Conservation (phyloP, 106 monocot species). For the Gastrodia elata region DNA sequence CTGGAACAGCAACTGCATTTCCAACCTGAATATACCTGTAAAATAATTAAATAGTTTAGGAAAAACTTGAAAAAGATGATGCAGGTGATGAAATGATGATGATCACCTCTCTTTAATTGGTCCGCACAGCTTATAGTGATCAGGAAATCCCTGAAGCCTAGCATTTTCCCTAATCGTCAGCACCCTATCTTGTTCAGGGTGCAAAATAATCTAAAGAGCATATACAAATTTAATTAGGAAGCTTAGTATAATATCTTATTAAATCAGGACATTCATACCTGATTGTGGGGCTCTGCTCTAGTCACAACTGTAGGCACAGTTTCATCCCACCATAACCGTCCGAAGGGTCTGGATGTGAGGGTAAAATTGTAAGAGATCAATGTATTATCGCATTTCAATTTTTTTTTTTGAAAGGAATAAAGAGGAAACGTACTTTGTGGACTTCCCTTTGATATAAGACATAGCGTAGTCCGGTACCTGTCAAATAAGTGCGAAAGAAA, state of each 20-base stretch:
- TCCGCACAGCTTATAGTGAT: constrained; percentile 56
- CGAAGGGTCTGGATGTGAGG: constrained; percentile 43
- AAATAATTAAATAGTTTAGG: not conserved
- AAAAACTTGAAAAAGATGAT: not conserved
- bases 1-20: constrained; percentile 83
- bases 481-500: too few relatives aligned
- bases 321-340: constrained; percentile 59
- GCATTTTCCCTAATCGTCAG: constrained; percentile 82
- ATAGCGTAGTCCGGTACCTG: constrained; percentile 58
- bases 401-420: not conserved
- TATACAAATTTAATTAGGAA: not conserved
- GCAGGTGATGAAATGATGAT: too few relatives aligned
- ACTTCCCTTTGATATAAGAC: constrained; percentile 37
- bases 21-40: constrained; percentile 70
- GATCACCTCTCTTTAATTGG: constrained; percentile 70
- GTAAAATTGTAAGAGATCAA: not conserved
- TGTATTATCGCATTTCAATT: not conserved
- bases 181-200: constrained; percentile 76
- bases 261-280: constrained; percentile 6
- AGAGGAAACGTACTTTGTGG: constrained; percentile 33
- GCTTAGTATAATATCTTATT: too few relatives aligned
- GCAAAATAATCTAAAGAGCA: constrained; percentile 40
- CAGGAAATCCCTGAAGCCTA: constrained; percentile 85
- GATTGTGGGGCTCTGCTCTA: constrained; percentile 47
- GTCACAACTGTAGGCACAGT: constrained; percentile 63